Conservation (phyloP, 164 flowering plant species). For the Echeveria elegans region DNA sequence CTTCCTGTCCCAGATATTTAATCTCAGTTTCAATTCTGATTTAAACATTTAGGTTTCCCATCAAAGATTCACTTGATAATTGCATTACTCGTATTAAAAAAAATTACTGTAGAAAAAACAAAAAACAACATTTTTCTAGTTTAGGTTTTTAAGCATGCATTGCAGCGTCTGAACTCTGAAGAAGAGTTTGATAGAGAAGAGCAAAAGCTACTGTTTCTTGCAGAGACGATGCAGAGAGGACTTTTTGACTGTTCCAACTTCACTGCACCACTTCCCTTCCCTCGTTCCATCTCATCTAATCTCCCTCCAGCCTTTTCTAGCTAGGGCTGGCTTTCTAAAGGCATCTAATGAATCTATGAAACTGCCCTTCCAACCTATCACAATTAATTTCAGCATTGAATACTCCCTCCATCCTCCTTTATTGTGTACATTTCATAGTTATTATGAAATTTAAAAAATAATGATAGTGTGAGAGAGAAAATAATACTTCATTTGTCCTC, state of each 20-base stretch:
- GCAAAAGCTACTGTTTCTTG: background rate
- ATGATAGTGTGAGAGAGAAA: too few species aligned
- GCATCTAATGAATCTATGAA: background rate
- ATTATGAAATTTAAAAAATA: too few species aligned
- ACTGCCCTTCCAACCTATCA: background rate
- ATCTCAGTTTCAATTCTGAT: too few species aligned
- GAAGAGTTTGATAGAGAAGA: background rate
- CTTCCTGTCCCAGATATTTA: too few species aligned
- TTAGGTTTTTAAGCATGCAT: background rate
- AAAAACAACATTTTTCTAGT: background rate
- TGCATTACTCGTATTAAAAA: background rate
- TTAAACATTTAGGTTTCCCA: background rate
- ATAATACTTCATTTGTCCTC: too few species aligned
- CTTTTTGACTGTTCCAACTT: constrained; percentile 7
- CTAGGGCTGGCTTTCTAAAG: too few species aligned
- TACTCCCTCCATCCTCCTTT: too few species aligned
- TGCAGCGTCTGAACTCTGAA: too few species aligned
- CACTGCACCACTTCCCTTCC: constrained; percentile 6
- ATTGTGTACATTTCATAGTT: too few species aligned
- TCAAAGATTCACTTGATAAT: too few species aligned
- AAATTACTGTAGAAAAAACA: background rate
- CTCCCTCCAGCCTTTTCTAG: background rate
- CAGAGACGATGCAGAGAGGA: background rate
- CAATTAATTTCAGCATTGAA: too few species aligned
- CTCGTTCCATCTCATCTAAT: background rate